These are phyloP conservation scores for Ophidiomyces ophidiicola DNA, from an alignment of 2,329 filamentous ascomycete genomes.

Conservation along the genomic window DNA sequence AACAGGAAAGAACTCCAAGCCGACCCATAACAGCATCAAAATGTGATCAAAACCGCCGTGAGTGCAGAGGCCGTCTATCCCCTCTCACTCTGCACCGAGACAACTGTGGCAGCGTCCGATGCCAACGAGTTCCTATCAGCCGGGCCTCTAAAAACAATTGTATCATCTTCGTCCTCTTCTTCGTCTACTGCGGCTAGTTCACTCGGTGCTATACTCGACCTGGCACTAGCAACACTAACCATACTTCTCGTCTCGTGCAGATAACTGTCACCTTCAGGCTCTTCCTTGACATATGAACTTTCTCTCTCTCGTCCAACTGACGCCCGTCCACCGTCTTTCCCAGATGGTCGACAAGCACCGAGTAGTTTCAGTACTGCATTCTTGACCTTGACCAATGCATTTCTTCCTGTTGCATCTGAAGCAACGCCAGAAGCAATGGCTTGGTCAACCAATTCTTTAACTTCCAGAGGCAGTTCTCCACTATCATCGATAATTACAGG, in stretches of 20 bases:
- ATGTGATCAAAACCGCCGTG: too few relatives aligned
- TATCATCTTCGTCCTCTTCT: constrained; percentile 14
- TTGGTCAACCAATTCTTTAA: constrained; percentile 48
- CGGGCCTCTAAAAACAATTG: constrained; percentile 10
- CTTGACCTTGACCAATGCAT: constrained; percentile 37
- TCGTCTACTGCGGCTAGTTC: constrained; percentile 12
- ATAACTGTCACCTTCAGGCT: constrained; percentile 11
- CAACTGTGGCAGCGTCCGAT: constrained; percentile 11
- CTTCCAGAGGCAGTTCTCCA: constrained; percentile 42
- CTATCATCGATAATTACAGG: constrained; percentile 38
- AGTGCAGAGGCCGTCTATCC: too few relatives aligned
- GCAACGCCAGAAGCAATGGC: constrained; percentile 39
- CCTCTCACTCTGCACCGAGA: constrained; percentile 10
- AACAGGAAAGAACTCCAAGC: too few relatives aligned
- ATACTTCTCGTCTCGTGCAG: constrained; percentile 2
- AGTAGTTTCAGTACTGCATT: constrained; percentile 33
- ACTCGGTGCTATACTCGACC: constrained; percentile 8
- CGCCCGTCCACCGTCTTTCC: not conserved
- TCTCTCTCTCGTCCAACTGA: constrained; percentile 1
- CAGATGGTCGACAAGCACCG: constrained; percentile 16
- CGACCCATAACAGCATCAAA: too few relatives aligned
- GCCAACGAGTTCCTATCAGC: constrained; percentile 5
- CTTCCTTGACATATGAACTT: constrained; percentile 11
- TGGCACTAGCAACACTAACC: constrained; percentile 1
- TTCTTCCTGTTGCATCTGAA: constrained; percentile 32